phyloP scores from a whole-genome alignment of 2,329 filamentous ascomycete species.

The Dothiorella sarmentorum region DNA sequence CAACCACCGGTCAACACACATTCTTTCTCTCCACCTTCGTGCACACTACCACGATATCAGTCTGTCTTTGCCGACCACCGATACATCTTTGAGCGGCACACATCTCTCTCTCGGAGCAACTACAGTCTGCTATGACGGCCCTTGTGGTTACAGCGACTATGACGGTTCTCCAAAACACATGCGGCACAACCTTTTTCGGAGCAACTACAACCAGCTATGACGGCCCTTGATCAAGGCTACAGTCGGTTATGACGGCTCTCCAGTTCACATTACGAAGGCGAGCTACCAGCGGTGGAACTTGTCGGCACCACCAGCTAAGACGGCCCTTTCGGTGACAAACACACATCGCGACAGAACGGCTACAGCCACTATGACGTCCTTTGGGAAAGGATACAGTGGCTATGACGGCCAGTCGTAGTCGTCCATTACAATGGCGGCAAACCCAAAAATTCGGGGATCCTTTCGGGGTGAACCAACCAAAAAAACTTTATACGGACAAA shows the following conservation, averaged over 20 bases:
- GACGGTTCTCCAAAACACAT: background rate
- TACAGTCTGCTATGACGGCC: too few relatives aligned
- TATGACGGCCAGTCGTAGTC: background rate
- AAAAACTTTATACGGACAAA: background rate
- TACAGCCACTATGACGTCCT: background rate
- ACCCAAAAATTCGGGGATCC: background rate
- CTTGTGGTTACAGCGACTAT: too few relatives aligned
- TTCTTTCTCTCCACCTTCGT: too few relatives aligned
- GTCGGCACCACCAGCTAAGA: background rate
- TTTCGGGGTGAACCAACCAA: background rate
- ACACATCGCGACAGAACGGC: background rate
- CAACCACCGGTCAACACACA: too few relatives aligned
- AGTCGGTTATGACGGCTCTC: background rate
- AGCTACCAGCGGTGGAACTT: too few relatives aligned
- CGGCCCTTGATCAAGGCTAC: background rate
- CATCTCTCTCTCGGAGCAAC: too few relatives aligned
- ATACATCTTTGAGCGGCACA: too few relatives aligned
- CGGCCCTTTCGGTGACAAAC: background rate
- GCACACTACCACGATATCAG: too few relatives aligned
- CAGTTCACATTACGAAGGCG: background rate
- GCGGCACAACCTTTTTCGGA: background rate
- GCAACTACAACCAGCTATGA: background rate
- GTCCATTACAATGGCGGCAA: background rate
- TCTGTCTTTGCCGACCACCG: too few relatives aligned
- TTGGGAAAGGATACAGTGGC: background rate